Base-by-base conservation (phyloP, 2,329 filamentous ascomycete genomes). In the Xylariaceae sp. region DNA sequence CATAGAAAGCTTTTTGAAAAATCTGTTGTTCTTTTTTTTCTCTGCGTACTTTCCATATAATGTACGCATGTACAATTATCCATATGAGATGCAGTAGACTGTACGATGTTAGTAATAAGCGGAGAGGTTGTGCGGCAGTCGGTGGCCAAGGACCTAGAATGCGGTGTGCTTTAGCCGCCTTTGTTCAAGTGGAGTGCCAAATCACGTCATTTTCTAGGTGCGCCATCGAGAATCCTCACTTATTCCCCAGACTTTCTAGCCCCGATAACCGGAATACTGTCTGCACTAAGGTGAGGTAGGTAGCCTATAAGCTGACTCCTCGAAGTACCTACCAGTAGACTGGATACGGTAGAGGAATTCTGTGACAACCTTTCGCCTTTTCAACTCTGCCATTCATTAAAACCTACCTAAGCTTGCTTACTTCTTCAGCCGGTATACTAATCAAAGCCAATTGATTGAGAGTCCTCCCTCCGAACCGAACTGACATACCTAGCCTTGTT, bases 201-300 rank as follows among this genome's bases (percentile, higher is more conserved):
- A 69, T 65, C 66, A 69, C 67, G 67, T 69, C 66, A 69, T 69
- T 61, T 34, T 51, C 40, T 16, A 26, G 23, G 34, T 45, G 23
- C 49, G 11, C 14, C 11, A 16, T 43, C 28, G 39, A 50, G 48
- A 43, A 37, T 28, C 39, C 31, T 39, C 39, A 33, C 24, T 24
- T 44, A 49, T 66, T 67, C 63, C 67, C 67, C 67, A 56, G 67
- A 62, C 23, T 58, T 57, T 48, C 50, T 34, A 40, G 31, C 59
- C 54, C 67, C 67, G 67, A 69, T 67, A 69, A 69, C 67, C 67
- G 67, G 67, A 66, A 53, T 21, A n/a, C 41, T n/a, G n/a, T n/a
- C n/a, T n/a, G n/a, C n/a, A n/a, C n/a, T n/a, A 7, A 31, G 28
- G 28, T 31, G 6, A 31, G 28, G n/a, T n/a, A n/a, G n/a, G n/a